Evolutionary conservation across 83 land plant genomes (phyloP), one percentile per base, ranked within the genome.

Genomic region (Picea abies): DNA sequence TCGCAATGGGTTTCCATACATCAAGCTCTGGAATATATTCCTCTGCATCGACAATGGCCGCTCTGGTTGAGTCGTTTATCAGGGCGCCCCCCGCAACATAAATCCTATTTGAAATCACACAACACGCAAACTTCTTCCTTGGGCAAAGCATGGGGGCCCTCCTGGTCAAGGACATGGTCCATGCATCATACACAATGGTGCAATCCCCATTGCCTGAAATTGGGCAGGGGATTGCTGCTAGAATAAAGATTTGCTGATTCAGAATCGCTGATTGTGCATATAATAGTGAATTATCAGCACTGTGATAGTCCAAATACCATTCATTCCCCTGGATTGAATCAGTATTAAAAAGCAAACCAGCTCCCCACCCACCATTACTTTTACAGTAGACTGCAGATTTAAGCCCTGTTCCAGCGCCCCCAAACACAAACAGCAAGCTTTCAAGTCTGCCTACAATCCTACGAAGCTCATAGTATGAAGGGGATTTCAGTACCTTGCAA

Each of bases 81-180:
- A 87, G 83, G 12, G 89, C 84, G 52, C 99, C 99, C 29, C 99
- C 98, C 61, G 94, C 95, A 25, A 95, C 92, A 85, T 87, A 95
- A 77, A 97, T 90, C 79, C 84, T 82, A 23, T 92, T 87, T 61
- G 81, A 82, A 77, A 97, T 87, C 61, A 84, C 90, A 15, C 95
- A 93, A 63, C 86, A 87, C 20, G 98, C 99, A 82, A 97, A 97
- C 71, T 92, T 93, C 91, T 92, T 97, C 62, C 99, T 80, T 15
- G 96, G 88, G 82, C 78, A 81, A 60, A 86, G 58, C 93, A 93
- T 95, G 11, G 93, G 88, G 0, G 98, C 84, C 61, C 85, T 81
- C 11, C 86, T 76, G 32, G 82, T 23, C 8, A 89, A 41, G 25
- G 84, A 62, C 22, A 87, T 86, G 16, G 93, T 88, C 99, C 99